Base-by-base conservation (phyloP, 2,329 filamentous ascomycete species). In the Cordyceps cicadae region DNA sequence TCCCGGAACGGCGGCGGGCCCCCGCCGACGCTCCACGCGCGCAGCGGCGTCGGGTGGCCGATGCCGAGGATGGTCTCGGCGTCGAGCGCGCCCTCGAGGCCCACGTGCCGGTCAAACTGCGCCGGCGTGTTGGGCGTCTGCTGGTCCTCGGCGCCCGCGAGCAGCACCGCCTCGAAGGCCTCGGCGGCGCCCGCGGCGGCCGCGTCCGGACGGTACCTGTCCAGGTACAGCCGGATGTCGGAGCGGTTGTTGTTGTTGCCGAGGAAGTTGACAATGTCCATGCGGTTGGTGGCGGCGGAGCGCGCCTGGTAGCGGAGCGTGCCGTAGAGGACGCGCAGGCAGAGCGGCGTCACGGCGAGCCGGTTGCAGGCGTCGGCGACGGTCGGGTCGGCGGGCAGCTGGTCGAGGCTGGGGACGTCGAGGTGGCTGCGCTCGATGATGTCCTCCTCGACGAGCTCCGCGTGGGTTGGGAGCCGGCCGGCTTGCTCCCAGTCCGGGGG, bases 201-300 rank as follows among this genome's bases (percentile, higher is more conserved):
- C 1, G 59, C 59, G 4, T 61, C 59, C 1, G 52, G 53, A 1
- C 59, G 57, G 29, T 59, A 59, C 0, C 24, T 7, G 1, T 59
- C 57, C 3, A 62, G 52, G 39, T 55, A 62, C 1, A 15, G 29
- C 8, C 48, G 50, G 9, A 62, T 60, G 21, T 62, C 61, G 14
- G 61, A 62, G 3, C 61, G 45, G 24, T 62, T 62, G 21, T 62
- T 62, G 19, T 62, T 62, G 51, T 63, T 63, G 37, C 62, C 62
- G 26, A 63, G 24, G 15, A 61, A 63, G 21, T 61, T 61, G 19
- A 61, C 58, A 3, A 63, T 43, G 29, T 59, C 62, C 34, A 63
- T 56, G 26, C 54, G 54, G 59, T 63, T 63, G 24, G 24, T 37
- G 5, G 9, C 45, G 21, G 26, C 45, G 6, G 61, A 60, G 19